phyloP scores from a whole-genome alignment of 208 protist genomes.

The Pavlovales sp. region DNA sequence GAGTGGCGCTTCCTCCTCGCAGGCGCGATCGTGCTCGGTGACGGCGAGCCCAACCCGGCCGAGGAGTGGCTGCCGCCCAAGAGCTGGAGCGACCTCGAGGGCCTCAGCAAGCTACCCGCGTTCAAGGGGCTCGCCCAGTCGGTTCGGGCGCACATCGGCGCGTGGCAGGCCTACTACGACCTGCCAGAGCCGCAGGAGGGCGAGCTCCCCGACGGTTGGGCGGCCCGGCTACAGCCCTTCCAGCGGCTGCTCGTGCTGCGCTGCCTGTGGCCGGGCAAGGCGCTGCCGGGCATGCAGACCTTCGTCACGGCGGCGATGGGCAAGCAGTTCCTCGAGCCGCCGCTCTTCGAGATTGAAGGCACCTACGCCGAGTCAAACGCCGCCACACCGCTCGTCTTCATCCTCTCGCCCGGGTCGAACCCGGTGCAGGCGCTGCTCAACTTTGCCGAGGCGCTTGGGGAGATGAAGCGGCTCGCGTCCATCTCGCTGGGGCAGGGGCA shows the following conservation, averaged over 20 bases:
- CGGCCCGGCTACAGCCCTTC: conserved; percentile 35
- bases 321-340: conserved; percentile 47
- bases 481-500: conserved; percentile 67
- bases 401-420: conserved; percentile 62
- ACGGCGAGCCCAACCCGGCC: conserved; percentile 60
- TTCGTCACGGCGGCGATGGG: conserved; percentile 39
- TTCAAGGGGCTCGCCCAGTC: conserved; percentile 82
- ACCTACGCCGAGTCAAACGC: conserved; percentile 51
- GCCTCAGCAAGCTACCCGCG: conserved; percentile 77
- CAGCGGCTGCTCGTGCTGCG: conserved; percentile 53
- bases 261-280: conserved; percentile 49
- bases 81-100: conserved; percentile 69
- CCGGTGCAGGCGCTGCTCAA: conserved; percentile 50
- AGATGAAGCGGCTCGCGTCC: not conserved
- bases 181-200: conserved; percentile 81
- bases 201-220: conserved; percentile 50
- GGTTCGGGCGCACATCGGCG: conserved; percentile 79
- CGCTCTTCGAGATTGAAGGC: conserved; percentile 55
- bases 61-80: conserved; percentile 76
- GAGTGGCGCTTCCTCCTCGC: conserved; percentile 63
- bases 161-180: conserved; percentile 86
- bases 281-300: conserved; percentile 25
- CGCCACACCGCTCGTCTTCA: conserved; percentile 63
- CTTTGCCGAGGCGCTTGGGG: conserved; percentile 55
- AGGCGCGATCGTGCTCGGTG: conserved; percentile 50